Evolutionary conservation across 306 rosid species (phyloP).

Genomic region (Lagenaria siceraria): DNA sequence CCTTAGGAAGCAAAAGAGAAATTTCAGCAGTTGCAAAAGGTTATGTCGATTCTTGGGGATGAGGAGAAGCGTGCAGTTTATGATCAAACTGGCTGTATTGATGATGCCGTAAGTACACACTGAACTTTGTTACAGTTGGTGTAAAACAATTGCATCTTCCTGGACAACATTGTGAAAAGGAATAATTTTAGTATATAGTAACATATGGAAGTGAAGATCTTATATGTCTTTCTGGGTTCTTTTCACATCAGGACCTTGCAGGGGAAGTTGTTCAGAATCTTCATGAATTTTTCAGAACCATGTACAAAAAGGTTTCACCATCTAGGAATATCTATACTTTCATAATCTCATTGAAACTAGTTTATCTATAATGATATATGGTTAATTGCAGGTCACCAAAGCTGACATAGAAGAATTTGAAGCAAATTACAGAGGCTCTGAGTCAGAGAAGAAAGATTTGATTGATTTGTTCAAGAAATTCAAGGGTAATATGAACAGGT

Average conservation of each 20-base stretch:
- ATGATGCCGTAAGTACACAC: slow-evolving; percentile 57
- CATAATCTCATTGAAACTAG: not conserved
- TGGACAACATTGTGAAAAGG: not conserved
- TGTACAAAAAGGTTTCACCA: slow-evolving; percentile 53
- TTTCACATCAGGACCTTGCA: slow-evolving; percentile 56
- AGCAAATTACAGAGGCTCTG: slow-evolving; percentile 76
- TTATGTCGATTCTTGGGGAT: slow-evolving; percentile 85
- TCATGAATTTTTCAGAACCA: slow-evolving; percentile 38
- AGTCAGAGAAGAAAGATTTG: slow-evolving; percentile 70
- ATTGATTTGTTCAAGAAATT: slow-evolving; percentile 44
- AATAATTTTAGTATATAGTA: not conserved
- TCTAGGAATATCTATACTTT: not conserved
- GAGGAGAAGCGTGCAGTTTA: slow-evolving; percentile 73
- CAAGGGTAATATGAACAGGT: slow-evolving; percentile 86
- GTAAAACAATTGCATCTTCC: not conserved
- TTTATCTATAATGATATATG: not conserved
- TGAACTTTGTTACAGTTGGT: not conserved
- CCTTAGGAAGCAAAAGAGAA: slow-evolving; percentile 77
- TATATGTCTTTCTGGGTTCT: slow-evolving; percentile 2
- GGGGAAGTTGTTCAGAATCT: slow-evolving; percentile 62
- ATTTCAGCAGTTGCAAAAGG: slow-evolving; percentile 82
- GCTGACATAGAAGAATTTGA: slow-evolving; percentile 83
- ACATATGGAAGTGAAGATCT: not conserved
- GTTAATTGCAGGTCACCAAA: slow-evolving; percentile 52
- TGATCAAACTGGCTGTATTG: slow-evolving; percentile 83